Percentiles rank a stretch among this genome's conserved stretches.
Conservation (phyloP, 2,329 filamentous ascomycete species). For the Lecanoromycetidae sp. region DNA sequence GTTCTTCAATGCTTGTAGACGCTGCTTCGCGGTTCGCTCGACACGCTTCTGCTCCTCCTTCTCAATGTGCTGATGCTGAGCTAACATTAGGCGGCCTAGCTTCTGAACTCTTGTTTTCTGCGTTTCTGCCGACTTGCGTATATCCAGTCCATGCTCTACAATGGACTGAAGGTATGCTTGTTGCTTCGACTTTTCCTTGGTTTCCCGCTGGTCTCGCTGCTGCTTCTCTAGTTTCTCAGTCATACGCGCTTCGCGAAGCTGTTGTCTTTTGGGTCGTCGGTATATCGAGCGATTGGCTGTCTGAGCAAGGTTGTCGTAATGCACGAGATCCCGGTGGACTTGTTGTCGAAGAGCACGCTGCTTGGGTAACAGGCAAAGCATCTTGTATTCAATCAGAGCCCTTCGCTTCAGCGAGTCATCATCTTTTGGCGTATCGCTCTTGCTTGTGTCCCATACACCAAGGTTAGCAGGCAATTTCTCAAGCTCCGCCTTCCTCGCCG, state of each 20-base stretch:
- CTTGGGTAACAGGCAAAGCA: slow-evolving; percentile 73
- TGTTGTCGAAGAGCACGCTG: slow-evolving; percentile 76
- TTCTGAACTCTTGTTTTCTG: slow-evolving; percentile 70
- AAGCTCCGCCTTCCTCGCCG: slow-evolving; percentile 69
- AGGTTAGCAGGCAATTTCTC: slow-evolving; percentile 75
- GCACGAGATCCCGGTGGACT: slow-evolving; percentile 82
- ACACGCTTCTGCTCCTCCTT: slow-evolving; percentile 99
- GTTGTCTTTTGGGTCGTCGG: slow-evolving; percentile 94
- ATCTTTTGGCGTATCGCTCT: slow-evolving; percentile 55
- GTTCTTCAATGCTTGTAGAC: slow-evolving; percentile 95
- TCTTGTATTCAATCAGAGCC: slow-evolving; percentile 91
- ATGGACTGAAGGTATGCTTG: slow-evolving; percentile 83
- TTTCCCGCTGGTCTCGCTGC: slow-evolving; percentile 89
- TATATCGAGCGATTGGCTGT: slow-evolving; percentile 87
- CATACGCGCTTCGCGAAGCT: slow-evolving; percentile 83
- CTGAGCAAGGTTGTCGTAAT: slow-evolving; percentile 93
- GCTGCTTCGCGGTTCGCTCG: slow-evolving; percentile 94
- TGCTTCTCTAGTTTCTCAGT: slow-evolving; percentile 99
- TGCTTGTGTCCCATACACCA: slow-evolving; percentile 68
- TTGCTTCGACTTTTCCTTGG: slow-evolving; percentile 96
- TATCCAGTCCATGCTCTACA: slow-evolving; percentile 66
- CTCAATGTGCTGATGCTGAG: slow-evolving; percentile 90
- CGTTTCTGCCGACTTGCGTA: slow-evolving; percentile 53
- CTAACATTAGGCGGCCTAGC: slow-evolving; percentile 76
- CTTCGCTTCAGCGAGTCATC: slow-evolving; percentile 79